Conservation (phyloP, 2,329 filamentous ascomycete genomes). For the Arthrobotrys musiformis region DNA sequence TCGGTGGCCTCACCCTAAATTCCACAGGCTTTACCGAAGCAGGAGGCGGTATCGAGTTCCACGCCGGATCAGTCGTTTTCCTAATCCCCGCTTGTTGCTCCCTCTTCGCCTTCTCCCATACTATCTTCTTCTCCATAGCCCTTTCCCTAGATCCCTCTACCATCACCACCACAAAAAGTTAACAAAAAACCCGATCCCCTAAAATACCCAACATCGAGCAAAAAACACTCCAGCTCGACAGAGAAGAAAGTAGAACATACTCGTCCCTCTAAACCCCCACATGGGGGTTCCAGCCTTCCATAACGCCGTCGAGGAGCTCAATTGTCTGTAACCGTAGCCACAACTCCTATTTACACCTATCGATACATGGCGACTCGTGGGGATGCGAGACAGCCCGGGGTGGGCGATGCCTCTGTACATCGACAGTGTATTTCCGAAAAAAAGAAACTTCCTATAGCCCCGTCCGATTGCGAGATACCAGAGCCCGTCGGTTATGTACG, state of each 20-base stretch:
- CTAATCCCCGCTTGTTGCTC: neutral
- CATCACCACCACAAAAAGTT: neutral
- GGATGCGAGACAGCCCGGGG: conserved; percentile 46
- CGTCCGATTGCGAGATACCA: neutral
- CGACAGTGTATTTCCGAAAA: no score
- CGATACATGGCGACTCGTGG: conserved; percentile 27
- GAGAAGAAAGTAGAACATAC: neutral
- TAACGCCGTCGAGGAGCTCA: neutral
- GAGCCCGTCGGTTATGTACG: no score
- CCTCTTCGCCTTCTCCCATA: no score
- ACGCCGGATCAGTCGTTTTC: neutral
- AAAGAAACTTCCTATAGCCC: no score
- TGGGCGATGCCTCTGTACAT: conserved; percentile 55
- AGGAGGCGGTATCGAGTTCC: neutral
- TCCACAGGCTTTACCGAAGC: neutral
- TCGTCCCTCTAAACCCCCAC: conserved; percentile 31
- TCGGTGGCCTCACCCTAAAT: neutral
- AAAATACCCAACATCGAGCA: no score
- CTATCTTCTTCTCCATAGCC: neutral
- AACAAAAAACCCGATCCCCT: neutral
- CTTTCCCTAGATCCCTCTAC: neutral
- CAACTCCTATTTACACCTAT: neutral
- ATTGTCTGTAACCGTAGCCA: neutral
- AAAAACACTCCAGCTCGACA: no score
- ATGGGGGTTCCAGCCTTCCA: neutral